Conservation (phyloP, 164 flowering plant genomes). For the Houttuynia cordata region DNA sequence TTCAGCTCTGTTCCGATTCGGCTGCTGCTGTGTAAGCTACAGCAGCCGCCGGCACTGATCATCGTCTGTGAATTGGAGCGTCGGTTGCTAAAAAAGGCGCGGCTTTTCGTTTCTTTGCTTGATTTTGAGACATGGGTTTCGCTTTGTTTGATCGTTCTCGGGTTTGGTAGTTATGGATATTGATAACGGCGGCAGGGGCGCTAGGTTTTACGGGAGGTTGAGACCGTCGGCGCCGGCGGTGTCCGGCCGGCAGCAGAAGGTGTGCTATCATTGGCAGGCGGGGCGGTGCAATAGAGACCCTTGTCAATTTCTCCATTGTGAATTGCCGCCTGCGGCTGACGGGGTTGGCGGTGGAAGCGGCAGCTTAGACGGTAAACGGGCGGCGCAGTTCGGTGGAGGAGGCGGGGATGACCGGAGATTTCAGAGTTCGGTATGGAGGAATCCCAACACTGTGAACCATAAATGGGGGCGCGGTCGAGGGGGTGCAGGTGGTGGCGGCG, state of each 20-base stretch:
- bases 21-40: too few relatives aligned
- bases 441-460: slow-evolving; percentile 1
- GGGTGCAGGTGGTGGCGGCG: slow-evolving; percentile 15
- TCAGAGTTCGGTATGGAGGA: slow-evolving; percentile 11
- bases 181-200: slow-evolving; percentile 10
- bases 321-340: slow-evolving; percentile 28
- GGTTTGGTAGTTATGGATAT: slow-evolving; percentile 15
- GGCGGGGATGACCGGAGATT: slow-evolving; percentile 18
- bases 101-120: too few relatives aligned
- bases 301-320: slow-evolving; percentile 49
- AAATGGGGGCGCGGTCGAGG: slow-evolving; percentile 45
- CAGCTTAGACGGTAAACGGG: slow-evolving; percentile 25
- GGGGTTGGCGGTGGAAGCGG: slow-evolving; percentile 12
- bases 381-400: slow-evolving; percentile 7
- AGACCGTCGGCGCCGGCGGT: slow-evolving; percentile 7
- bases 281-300: slow-evolving; percentile 52
- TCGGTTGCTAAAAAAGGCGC: too few relatives aligned
- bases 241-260: slow-evolving; percentile 27
- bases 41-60: too few relatives aligned
- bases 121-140: too few relatives aligned
- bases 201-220: slow-evolving; percentile 14
- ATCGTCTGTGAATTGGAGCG: too few relatives aligned
- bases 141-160: too few relatives aligned
- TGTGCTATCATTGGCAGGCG: slow-evolving; percentile 61
- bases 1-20: too few relatives aligned